These are phyloP conservation scores for Allantophomopsis cytisporea DNA, from an alignment of 2,329 filamentous ascomycete genomes.

Conservation along the genomic window DNA sequence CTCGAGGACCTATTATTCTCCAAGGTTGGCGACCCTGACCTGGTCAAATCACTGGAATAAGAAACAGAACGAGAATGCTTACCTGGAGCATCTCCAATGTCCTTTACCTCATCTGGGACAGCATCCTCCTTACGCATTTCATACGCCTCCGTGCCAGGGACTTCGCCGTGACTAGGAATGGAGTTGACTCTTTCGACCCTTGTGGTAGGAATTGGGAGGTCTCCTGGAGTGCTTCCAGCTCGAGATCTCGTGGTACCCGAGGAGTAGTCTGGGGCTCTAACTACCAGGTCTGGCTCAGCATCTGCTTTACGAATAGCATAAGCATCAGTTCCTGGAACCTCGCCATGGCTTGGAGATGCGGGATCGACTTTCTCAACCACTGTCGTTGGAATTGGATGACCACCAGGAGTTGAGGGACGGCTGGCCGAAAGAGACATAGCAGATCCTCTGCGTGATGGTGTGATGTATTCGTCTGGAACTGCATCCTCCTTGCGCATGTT, in stretches of 20 bases:
- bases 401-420: slow-evolving; percentile 11
- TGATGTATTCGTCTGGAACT: slow-evolving; percentile 35
- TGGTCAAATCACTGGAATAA: slow-evolving; percentile 38
- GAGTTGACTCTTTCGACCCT: slow-evolving; percentile 44
- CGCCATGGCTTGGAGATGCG: slow-evolving; percentile 39
- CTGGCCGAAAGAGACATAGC: too few species aligned
- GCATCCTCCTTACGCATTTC: slow-evolving; percentile 41
- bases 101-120: slow-evolving; percentile 44
- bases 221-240: slow-evolving; percentile 16
- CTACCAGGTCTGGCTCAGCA: slow-evolving; percentile 46
- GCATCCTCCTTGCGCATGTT: slow-evolving; percentile 41
- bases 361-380: slow-evolving; percentile 41
- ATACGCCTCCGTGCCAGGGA: slow-evolving; percentile 45
- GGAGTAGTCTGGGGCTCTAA: slow-evolving; percentile 13
- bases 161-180: slow-evolving; percentile 42
- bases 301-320: slow-evolving; percentile 41
- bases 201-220: slow-evolving; percentile 39
- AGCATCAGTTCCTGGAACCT: slow-evolving; percentile 45
- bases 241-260: slow-evolving; percentile 9
- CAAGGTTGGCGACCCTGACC: slow-evolving; percentile 41
- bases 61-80: slow-evolving; percentile 22
- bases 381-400: slow-evolving; percentile 37
- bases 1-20: slow-evolving; percentile 31
- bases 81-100: slow-evolving; percentile 35
- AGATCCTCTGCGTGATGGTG: too few species aligned